Percentiles rank a stretch among this genome's conserved stretches.
phyloP scores from a whole-genome alignment of 257 asterid species.

The Solanum microdontum region DNA sequence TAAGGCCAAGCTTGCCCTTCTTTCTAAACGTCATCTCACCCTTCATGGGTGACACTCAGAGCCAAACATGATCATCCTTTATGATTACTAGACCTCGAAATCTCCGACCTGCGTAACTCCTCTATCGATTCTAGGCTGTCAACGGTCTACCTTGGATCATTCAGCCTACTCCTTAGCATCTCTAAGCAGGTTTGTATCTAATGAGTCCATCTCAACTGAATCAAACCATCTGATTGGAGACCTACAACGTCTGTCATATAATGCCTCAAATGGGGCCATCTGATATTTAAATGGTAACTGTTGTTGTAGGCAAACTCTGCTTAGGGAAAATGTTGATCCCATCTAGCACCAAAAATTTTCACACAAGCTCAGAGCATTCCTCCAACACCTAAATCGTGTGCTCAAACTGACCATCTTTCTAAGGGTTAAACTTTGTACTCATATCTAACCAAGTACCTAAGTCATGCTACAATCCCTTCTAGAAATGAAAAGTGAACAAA shows the following conservation, averaged over 20 bases:
- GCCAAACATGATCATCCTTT: not conserved
- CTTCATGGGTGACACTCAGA: not conserved
- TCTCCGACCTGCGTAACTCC: not conserved
- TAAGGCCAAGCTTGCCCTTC: not conserved
- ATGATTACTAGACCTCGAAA: not conserved
- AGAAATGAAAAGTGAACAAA: not conserved
- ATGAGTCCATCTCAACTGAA: not conserved
- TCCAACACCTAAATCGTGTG: too few species aligned
- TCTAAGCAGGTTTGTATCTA: not conserved
- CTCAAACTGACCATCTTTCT: not conserved
- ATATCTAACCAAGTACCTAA: not conserved
- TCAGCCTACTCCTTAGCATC: rapidly evolving
- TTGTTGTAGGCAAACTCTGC: not conserved
- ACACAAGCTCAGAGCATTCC: not conserved
- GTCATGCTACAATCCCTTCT: not conserved
- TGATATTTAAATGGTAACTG: not conserved
- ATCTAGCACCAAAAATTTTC: not conserved
- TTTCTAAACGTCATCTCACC: not conserved
- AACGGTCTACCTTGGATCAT: not conserved
- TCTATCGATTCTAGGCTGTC: not conserved
- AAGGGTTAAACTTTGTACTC: not conserved
- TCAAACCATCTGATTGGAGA: not conserved
- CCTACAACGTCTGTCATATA: too few species aligned
- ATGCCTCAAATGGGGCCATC: not conserved
- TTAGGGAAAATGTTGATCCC: not conserved